These are phyloP conservation scores for Pestalotiopsis sp. DNA, from an alignment of 2,329 filamentous ascomycete species.

Conservation along the genomic window DNA sequence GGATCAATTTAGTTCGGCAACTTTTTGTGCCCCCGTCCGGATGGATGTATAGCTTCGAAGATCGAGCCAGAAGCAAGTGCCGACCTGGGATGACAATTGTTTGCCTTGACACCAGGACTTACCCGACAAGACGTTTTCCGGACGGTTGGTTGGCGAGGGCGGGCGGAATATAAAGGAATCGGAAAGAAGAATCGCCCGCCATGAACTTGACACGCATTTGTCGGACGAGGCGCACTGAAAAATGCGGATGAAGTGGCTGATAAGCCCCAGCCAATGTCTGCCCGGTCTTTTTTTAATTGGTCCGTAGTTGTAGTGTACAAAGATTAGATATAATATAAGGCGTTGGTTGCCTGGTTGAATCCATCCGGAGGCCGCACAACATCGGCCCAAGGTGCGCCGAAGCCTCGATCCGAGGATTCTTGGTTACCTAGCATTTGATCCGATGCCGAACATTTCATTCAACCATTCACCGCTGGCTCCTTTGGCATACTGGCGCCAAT, in stretches of 20 bases:
- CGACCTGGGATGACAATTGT: background rate
- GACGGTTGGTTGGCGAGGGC: background rate
- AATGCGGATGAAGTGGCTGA: no score
- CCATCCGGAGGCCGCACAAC: no score
- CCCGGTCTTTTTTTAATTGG: no score
- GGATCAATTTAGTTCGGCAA: background rate
- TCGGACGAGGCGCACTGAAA: no score
- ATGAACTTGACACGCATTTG: no score
- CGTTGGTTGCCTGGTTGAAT: no score
- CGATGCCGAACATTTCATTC: slow-evolving; percentile 29
- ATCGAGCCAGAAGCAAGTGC: background rate
- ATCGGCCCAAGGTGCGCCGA: no score
- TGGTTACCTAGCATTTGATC: background rate
- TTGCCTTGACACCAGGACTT: background rate
- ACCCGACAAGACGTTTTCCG: background rate
- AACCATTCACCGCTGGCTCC: slow-evolving; percentile 29
- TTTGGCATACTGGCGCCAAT: slow-evolving; percentile 25
- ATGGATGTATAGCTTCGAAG: background rate
- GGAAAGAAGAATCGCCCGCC: no score
- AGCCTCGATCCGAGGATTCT: background rate
- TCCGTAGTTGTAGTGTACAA: no score
- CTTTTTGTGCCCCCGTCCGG: background rate
- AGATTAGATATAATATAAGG: no score
- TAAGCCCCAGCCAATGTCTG: no score
- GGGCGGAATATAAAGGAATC: no score